Percentiles rank a stretch among this genome's conserved stretches.
Evolutionary conservation across 495 filamentous ascomycete species (phyloP).

Genomic region (Daldinia concentrica): DNA sequence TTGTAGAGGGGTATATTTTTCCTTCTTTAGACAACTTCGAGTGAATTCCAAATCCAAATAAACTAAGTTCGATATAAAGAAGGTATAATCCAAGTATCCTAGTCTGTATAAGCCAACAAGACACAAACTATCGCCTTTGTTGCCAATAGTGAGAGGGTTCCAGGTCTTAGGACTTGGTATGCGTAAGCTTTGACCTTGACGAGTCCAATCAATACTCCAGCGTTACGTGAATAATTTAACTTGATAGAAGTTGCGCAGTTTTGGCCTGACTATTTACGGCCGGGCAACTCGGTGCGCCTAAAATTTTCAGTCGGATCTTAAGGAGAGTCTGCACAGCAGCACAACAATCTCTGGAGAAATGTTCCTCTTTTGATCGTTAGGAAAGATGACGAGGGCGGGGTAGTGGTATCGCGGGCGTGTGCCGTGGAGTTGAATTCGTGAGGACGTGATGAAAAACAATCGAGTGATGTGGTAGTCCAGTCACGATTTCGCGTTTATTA

Average conservation of each 20-base stretch:
- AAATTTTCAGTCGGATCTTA: constrained; percentile 8
- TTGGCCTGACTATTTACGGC: neutral
- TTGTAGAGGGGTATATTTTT: neutral
- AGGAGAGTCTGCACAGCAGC: constrained; percentile 21
- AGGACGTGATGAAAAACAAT: constrained; percentile 1
- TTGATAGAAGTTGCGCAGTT: constrained; percentile 13
- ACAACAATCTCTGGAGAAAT: constrained; percentile 7
- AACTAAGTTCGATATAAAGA: neutral
- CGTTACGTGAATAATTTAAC: constrained; percentile 4
- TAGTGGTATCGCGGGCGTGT: constrained; percentile 14
- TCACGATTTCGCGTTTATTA: constrained; percentile 13
- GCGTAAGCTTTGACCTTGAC: constrained; percentile 18
- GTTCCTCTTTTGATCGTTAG: neutral
- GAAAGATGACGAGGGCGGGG: constrained; percentile 22
- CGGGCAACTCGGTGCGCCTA: constrained; percentile 10
- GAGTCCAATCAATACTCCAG: neutral
- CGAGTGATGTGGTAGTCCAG: constrained; percentile 7
- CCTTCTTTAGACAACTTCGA: neutral
- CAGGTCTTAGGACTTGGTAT: constrained; percentile 11
- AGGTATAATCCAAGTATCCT: neutral
- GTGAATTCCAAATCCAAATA: neutral
- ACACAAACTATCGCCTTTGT: neutral
- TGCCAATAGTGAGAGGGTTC: neutral
- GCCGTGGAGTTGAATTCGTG: constrained; percentile 5
- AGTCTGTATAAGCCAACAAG: neutral